Conservation (phyloP, 208 protist species). For the Trypanosomatidae sp. region DNA sequence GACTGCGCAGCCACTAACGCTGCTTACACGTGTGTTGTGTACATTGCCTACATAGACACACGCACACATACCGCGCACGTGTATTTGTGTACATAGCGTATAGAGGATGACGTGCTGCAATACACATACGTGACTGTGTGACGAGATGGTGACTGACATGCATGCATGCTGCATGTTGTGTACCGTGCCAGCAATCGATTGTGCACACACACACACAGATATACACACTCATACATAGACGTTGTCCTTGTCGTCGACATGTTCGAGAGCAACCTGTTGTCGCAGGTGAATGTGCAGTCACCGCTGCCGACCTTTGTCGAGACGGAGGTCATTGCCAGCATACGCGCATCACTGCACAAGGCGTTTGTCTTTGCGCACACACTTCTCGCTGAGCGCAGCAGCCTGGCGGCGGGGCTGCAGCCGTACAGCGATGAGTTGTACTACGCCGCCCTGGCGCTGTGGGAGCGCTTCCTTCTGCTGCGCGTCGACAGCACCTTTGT, state of each 20-base stretch:
- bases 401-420: constrained; percentile 12
- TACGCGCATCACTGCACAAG: constrained; percentile 32
- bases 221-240: not conserved
- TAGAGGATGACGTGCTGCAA: too few relatives aligned
- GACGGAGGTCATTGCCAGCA: constrained; percentile 34
- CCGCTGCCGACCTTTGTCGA: constrained; percentile 68
- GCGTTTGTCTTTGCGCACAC: constrained; percentile 51
- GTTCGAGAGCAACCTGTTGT: constrained; percentile 67
- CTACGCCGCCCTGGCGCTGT: constrained; percentile 13
- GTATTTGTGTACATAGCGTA: too few relatives aligned
- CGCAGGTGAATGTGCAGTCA: constrained; percentile 53
- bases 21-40: too few relatives aligned
- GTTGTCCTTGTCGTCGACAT: constrained; percentile 6
- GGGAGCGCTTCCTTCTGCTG: constrained; percentile 46
- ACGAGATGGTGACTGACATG: too few relatives aligned
- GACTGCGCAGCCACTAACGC: too few relatives aligned
- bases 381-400: constrained; percentile 34
- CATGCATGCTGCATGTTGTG: too few relatives aligned
- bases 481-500: constrained; percentile 53
- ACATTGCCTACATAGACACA: too few relatives aligned
- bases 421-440: constrained; percentile 60
- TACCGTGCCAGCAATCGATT: too few relatives aligned
- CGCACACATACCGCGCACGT: too few relatives aligned
- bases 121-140: too few relatives aligned
- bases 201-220: too few relatives aligned